These are phyloP conservation scores for Lepidopterella palustris DNA, from an alignment of 495 filamentous ascomycete species.

Conservation along the genomic window DNA sequence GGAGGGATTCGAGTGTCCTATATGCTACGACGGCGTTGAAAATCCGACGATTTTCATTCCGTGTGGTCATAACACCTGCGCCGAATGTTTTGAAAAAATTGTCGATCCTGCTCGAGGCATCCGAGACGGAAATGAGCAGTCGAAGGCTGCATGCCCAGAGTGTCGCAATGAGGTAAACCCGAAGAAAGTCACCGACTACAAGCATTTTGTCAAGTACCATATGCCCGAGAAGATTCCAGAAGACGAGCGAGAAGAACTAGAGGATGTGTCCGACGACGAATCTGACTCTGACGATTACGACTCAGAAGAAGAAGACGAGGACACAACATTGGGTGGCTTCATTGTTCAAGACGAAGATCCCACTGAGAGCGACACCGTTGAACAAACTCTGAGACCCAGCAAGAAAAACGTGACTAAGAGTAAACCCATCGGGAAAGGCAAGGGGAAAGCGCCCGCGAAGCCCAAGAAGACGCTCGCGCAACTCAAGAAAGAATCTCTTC, in stretches of 20 bases:
- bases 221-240: constrained; percentile 44
- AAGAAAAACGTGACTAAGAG: constrained; percentile 31
- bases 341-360: constrained; percentile 43
- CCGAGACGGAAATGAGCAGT: constrained; percentile 51
- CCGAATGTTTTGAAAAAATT: constrained; percentile 70
- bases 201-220: constrained; percentile 69
- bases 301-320: constrained; percentile 30
- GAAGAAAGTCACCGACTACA: constrained; percentile 64
- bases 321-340: constrained; percentile 33
- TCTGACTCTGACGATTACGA: constrained; percentile 27
- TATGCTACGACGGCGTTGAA: constrained; percentile 70
- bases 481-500: constrained; percentile 57
- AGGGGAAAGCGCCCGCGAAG: constrained; percentile 39
- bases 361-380: constrained; percentile 36
- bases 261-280: constrained; percentile 27
- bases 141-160: constrained; percentile 59
- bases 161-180: constrained; percentile 61
- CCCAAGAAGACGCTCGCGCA: constrained; percentile 51
- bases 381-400: constrained; percentile 22
- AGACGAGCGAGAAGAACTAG: constrained; percentile 28
- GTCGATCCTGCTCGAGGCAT: constrained; percentile 54
- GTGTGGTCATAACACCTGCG: constrained; percentile 78
- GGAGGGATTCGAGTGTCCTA: constrained; percentile 56
- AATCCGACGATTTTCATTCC: constrained; percentile 77
- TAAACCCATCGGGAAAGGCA: constrained; percentile 35